Evolutionary conservation across 176 grass and related monocot genomes (phyloP).

Genomic region (Otatea glauca): DNA sequence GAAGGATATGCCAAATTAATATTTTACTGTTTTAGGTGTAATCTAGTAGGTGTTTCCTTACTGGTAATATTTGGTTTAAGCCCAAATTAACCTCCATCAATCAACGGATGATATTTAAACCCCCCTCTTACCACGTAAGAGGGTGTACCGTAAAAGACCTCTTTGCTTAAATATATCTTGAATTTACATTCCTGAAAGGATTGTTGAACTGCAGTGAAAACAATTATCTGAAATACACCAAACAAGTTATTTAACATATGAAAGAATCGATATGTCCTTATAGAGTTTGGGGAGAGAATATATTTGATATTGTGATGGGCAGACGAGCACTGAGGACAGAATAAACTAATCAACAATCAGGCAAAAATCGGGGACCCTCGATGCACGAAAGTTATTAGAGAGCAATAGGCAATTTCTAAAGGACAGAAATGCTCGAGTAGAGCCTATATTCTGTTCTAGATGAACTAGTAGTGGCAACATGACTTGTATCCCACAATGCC

Average conservation of each 20-base stretch:
- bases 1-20: too few relatives aligned
- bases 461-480: slow-evolving; percentile 46
- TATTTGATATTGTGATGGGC: slow-evolving; percentile 9
- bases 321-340: slow-evolving; percentile 29
- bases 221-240: background rate
- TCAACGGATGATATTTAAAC: background rate
- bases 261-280: background rate
- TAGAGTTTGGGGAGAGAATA: background rate
- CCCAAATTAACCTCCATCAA: background rate
- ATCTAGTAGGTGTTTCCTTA: background rate
- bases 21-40: too few relatives aligned
- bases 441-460: slow-evolving; percentile 33
- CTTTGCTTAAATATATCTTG: background rate
- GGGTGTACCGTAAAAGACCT: too few relatives aligned
- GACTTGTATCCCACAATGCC: slow-evolving; percentile 40
- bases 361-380: background rate
- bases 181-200: too few relatives aligned
- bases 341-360: slow-evolving; percentile 39
- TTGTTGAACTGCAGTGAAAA: background rate
- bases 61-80: background rate
- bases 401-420: slow-evolving; percentile 44
- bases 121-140: background rate
- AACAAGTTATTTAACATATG: background rate
- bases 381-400: slow-evolving; percentile 35
- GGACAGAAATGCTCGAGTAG: slow-evolving; percentile 30